Percentiles rank a stretch among this genome's conserved stretches.
Evolutionary conservation across 164 flowering plant genomes (phyloP).

Genomic region (Kingdonia uniflora): DNA sequence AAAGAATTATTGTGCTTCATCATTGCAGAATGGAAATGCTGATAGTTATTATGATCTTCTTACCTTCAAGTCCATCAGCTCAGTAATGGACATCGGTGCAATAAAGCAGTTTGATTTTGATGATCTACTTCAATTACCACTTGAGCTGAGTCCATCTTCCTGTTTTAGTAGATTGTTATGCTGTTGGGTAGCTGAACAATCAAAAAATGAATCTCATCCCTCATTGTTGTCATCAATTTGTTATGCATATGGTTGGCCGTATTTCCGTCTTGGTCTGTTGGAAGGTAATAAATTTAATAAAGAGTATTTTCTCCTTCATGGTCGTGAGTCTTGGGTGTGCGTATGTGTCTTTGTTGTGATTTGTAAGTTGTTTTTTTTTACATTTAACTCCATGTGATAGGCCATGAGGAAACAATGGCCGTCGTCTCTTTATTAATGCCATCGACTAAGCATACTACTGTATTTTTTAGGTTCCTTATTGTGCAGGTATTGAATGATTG

Average conservation of each 20-base stretch:
- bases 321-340: no score
- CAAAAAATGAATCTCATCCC: conserved; percentile 24
- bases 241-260: conserved; percentile 79
- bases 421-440: not conserved
- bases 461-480: not conserved
- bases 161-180: conserved; percentile 40
- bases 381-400: not conserved
- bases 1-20: conserved; percentile 2
- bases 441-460: not conserved
- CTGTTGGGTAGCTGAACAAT: conserved; percentile 54
- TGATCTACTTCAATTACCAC: conserved; percentile 61
- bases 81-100: conserved; percentile 58
- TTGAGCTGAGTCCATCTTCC: conserved; percentile 53
- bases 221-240: conserved; percentile 63
- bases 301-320: not conserved
- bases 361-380: not conserved
- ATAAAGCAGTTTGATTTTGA: conserved; percentile 76
- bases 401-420: not conserved
- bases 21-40: conserved; percentile 24
- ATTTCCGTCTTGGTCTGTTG: conserved; percentile 56
- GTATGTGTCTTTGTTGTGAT: no score
- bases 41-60: conserved; percentile 40
- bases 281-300: conserved; percentile 43
- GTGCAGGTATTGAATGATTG: conserved; percentile 73
- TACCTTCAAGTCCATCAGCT: conserved; percentile 47